Conservation (phyloP, 176 grass and related monocot species). For the Aegilops longissima region DNA sequence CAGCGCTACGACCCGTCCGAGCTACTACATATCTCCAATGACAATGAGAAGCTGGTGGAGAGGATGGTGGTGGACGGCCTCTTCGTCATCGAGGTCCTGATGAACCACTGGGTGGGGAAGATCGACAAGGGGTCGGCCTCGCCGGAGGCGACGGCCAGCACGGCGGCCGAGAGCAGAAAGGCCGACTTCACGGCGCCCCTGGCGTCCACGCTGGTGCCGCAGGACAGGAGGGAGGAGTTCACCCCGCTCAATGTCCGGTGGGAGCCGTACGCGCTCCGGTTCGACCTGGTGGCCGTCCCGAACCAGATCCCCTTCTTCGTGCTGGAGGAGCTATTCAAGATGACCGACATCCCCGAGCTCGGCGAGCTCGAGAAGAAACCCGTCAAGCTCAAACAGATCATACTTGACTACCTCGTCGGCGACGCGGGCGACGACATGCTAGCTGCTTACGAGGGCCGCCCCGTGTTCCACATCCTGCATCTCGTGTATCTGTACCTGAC, state of each 20-base stretch:
- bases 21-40: too few relatives aligned
- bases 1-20: neutral
- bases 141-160: neutral
- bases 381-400: neutral
- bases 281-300: neutral
- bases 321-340: neutral
- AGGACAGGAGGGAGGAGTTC: neutral
- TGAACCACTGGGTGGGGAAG: neutral
- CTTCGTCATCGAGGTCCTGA: neutral
- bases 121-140: neutral
- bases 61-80: conserved; percentile 2
- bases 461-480: neutral
- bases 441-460: neutral
- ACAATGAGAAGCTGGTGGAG: neutral
- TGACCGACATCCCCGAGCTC: neutral
- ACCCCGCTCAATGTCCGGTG: neutral
- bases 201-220: neutral
- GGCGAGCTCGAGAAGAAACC: neutral
- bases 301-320: conserved; percentile 6
- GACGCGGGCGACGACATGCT: neutral
- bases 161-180: neutral
- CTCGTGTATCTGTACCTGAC: neutral
- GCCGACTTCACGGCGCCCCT: neutral
- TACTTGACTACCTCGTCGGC: neutral
- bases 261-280: conserved; percentile 5